These are phyloP conservation scores for Malassezia yamatoensis DNA, from an alignment of 1,284 basidiomycete species.

Conservation along the genomic window DNA sequence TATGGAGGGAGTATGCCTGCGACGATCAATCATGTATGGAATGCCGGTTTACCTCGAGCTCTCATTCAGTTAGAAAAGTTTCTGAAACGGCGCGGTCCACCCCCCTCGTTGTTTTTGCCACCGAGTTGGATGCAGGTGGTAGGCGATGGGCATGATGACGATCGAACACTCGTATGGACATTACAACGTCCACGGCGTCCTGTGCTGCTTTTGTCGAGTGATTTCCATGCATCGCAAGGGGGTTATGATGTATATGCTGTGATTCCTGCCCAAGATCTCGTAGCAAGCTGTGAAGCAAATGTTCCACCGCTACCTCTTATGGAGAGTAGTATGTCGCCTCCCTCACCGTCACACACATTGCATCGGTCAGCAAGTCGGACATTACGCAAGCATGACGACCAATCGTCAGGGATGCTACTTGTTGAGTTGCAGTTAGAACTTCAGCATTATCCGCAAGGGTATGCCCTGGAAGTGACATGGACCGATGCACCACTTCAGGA, in stretches of 20 bases:
- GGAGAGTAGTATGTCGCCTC: constrained; percentile 14
- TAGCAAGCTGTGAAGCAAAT: constrained; percentile 15
- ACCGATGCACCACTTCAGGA: neutral
- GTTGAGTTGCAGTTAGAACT: constrained; percentile 43
- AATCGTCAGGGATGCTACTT: constrained; percentile 23
- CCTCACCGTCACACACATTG: constrained; percentile 19
- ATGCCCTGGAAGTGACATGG: constrained; percentile 34
- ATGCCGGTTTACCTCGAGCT: constrained; percentile 52
- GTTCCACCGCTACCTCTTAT: constrained; percentile 21
- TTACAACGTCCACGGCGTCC: constrained; percentile 3
- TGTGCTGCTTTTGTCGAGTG: neutral
- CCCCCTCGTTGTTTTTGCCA: constrained; percentile 40
- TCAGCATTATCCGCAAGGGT: constrained; percentile 39
- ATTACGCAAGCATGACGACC: constrained; percentile 21
- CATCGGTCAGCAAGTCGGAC: constrained; percentile 29
- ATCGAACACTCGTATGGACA: constrained; percentile 16
- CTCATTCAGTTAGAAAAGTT: constrained; percentile 45
- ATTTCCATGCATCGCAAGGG: constrained; percentile 5
- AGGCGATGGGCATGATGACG: constrained; percentile 40
- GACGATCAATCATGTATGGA: constrained; percentile 77
- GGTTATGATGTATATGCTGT: neutral
- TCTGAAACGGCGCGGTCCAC: constrained; percentile 35
- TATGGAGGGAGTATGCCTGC: constrained; percentile 76
- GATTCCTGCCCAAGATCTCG: neutral
- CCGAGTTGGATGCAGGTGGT: constrained; percentile 33